Evolutionary conservation across 805 yeast genomes (phyloP), one percentile per base, ranked within the genome.

Genomic region (Ogataea saltuana): DNA sequence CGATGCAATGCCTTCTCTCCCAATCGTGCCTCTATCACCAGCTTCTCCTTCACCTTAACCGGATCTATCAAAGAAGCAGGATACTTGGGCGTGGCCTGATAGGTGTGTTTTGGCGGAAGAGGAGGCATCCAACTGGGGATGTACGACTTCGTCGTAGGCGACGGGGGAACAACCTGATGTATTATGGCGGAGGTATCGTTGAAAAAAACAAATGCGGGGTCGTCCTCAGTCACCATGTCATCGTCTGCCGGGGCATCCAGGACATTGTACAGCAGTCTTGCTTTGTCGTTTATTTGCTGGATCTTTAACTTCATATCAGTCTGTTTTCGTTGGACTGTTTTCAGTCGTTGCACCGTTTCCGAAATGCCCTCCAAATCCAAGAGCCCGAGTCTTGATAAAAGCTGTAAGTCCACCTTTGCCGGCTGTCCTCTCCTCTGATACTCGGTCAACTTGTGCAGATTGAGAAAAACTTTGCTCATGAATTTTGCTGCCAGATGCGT

Each of bases 31-130:
- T 91, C 97, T 39, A 80, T 81, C 2, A 88, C 90, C 39, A 90
- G 69, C 54, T 78, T 77, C 42, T 85, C 78, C 49, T 91, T 72
- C 42, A 91, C 72, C 44, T 76, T 69, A 50, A 83, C 78, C 47
- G 90, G 87, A 56, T 88, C 91, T 1, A 81, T 76, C 12, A 81
- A 65, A 16, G 82, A 71, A 18, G 78, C 69, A 43, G 81, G 73
- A 59, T 70, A 89, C 49, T 74, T 73, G 0, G 96, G 85, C 0
- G 96, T 85, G 43, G 81, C 76, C 62, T 79, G 81, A 60, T 85
- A 91, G 0, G 98, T 91, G 63, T 90, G 95, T 56, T 88, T 96
- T 0, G 98, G 96, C 1, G 99, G 99, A 21, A 91, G 71, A 10
- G 80, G 80, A 0, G 99, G 99, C 53, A 91, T 67, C 82, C 89